Percentiles rank a stretch among this genome's conserved stretches.
Conservation (phyloP, 23 red algal species). For the Chondrus crispus region DNA sequence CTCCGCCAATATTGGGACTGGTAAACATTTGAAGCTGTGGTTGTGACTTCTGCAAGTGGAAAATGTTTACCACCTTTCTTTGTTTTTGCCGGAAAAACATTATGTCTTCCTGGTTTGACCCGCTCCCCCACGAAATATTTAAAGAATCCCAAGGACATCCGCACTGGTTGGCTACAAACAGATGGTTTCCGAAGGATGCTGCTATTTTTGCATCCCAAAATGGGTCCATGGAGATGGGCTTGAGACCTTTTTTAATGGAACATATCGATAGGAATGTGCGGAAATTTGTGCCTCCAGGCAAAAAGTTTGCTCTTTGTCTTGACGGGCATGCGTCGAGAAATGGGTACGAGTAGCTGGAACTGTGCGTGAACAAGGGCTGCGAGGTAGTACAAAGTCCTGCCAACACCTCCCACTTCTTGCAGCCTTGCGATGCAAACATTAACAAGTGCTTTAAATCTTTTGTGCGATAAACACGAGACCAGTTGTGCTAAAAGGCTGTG, state of each 20-base stretch:
- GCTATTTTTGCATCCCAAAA: too few species aligned
- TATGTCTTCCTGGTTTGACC: neutral
- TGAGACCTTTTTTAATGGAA: neutral
- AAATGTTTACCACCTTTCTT: neutral
- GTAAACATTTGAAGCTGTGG: neutral
- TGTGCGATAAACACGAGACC: too few species aligned
- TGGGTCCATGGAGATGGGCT: neutral
- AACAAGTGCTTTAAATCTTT: neutral
- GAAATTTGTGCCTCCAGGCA: neutral
- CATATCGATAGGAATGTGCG: neutral
- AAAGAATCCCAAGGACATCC: neutral
- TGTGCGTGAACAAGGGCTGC: neutral
- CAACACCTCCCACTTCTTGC: neutral
- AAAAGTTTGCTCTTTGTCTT: neutral
- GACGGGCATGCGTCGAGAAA: neutral
- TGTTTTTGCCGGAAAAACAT: neutral
- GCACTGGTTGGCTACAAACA: neutral
- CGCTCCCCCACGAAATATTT: neutral
- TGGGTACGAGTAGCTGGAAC: neutral
- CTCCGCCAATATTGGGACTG: neutral
- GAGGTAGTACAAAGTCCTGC: neutral
- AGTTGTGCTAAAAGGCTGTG: neutral
- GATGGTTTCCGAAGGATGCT: too few species aligned
- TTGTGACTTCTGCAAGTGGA: neutral
- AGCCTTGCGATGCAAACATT: neutral